A percentile compares a stretch with the other conserved stretches of the same genome.
These are phyloP conservation scores for Phytophthora sansomeana DNA, from an alignment of 352 stramenopile species.

Conservation along the genomic window DNA sequence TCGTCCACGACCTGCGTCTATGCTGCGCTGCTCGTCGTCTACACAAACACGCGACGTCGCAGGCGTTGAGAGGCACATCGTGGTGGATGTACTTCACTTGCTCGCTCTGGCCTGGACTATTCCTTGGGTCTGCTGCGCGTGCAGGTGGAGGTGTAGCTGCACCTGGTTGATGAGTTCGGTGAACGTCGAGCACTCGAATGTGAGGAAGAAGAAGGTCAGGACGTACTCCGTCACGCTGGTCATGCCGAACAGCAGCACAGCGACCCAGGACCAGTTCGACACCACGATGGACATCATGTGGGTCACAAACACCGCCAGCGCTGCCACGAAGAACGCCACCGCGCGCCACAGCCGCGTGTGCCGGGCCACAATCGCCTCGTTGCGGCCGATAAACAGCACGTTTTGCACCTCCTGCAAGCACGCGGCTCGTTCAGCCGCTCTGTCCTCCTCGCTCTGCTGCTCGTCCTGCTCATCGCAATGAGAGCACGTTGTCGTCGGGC, in stretches of 20 bases:
- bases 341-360: conserved; percentile 48
- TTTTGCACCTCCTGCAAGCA: conserved; percentile 61
- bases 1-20: conserved; percentile 30
- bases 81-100: conserved; percentile 12
- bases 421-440: conserved; percentile 26
- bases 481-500: conserved; percentile 47
- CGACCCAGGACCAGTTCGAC: conserved; percentile 44
- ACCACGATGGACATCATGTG: conserved; percentile 42
- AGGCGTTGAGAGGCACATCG: conserved; percentile 22
- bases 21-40: conserved; percentile 20
- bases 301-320: conserved; percentile 38
- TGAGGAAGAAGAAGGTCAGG: conserved; percentile 82
- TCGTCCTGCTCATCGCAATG: conserved; percentile 53
- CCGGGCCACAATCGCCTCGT: conserved; percentile 50
- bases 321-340: conserved; percentile 40
- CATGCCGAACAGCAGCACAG: conserved; percentile 45
- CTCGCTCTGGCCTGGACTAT: conserved; percentile 11
- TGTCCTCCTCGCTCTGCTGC: conserved; percentile 32
- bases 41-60: conserved; percentile 21
- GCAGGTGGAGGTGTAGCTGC: conserved; percentile 60
- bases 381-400: conserved; percentile 49
- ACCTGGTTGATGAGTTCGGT: conserved; percentile 78
- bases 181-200: conserved; percentile 84
- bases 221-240: conserved; percentile 68
- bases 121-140: conserved; percentile 22